Base-by-base conservation (phyloP, 352 stramenopile genomes). In the Phytophthora cactorum region DNA sequence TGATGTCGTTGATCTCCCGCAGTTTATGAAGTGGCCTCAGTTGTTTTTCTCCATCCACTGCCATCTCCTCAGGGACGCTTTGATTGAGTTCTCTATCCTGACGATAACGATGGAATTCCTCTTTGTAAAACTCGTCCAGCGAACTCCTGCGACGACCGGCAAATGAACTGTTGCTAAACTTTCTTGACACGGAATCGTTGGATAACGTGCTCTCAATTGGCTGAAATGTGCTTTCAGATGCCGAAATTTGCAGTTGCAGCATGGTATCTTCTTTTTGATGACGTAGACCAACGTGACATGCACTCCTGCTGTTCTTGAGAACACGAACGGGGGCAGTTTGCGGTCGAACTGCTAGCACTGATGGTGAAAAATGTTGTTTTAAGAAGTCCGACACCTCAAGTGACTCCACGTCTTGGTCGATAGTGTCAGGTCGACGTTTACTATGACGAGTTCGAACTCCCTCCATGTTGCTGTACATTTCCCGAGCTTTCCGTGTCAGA, bases 1-100 rank as follows among this genome's bases (percentile, higher is more conserved):
- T 82, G 43, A 92, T 91, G 0, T 76, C 58, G 29, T 92, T 92
- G 68, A 92, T 92, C 27, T 59, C 63, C 0, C 72, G 68, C n/a
- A 92, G 57, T 49, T 91, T 92, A 9, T 73, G 57, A n/a, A 87
- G 63, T 5, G 82, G 68, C 36, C 14, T 41, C 15, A 68, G 45
- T 14, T 34, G 27, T 36, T 66, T 69, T 4, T 62, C 58, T 25
- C 51, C 28, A 4, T 56, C 43, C 12, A 60, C 17, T 44, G 38
- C 7, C 17, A 12, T n/a, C 17, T 52, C 43, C 5, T 68, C 63
- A 10, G 36, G 34, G 12, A 62, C 50, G 27, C 49, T 46, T 7
- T 28, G 44, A 56, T 49, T 49, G 2, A 49, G 9, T 7, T 46
- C 34, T 36, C 38, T 47, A 29, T 70, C 32, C 15, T 77, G 65